Percentiles rank a stretch among this genome's conserved stretches.
Conservation (phyloP, 2,329 filamentous ascomycete genomes). For the Lachnellula arida region DNA sequence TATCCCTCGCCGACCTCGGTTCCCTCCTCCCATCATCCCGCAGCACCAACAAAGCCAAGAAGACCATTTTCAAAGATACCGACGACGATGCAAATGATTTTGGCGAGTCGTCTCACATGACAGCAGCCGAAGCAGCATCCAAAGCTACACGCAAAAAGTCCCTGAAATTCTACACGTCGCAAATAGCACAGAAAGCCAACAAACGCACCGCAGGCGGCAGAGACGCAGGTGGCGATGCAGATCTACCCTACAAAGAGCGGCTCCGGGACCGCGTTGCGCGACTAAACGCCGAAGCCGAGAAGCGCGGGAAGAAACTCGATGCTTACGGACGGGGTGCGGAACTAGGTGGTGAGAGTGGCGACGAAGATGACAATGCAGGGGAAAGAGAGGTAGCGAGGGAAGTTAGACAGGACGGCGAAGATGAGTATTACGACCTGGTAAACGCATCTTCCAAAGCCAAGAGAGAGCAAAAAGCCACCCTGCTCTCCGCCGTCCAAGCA, state of each 20-base stretch:
- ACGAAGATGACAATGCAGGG: constrained; percentile 22
- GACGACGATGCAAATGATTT: constrained; percentile 55
- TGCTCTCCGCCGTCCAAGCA: constrained; percentile 56
- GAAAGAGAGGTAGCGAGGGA: constrained; percentile 38
- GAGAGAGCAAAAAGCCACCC: constrained; percentile 37
- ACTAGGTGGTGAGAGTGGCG: constrained; percentile 51
- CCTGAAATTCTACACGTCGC: constrained; percentile 95
- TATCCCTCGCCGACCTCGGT: constrained; percentile 21
- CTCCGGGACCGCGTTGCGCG: constrained; percentile 80
- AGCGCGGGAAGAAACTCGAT: constrained; percentile 64
- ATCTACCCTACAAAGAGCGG: constrained; percentile 85
- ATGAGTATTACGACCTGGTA: constrained; percentile 89
- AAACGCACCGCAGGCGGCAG: constrained; percentile 70
- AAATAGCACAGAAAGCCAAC: constrained; percentile 92
- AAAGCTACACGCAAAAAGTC: constrained; percentile 89
- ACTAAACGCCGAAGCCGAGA: constrained; percentile 83
- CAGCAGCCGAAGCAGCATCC: constrained; percentile 67
- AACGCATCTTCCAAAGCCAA: constrained; percentile 65
- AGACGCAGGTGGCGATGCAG: constrained; percentile 72
- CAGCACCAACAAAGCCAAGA: constrained; percentile 16
- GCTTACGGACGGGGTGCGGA: constrained; percentile 60
- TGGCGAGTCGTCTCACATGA: constrained; percentile 76
- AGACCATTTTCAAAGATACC: constrained; percentile 37
- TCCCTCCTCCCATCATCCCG: constrained; percentile 1
- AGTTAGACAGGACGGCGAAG: constrained; percentile 45